phyloP scores from a whole-genome alignment of 768 basidiomycete species.

The Suillus subluteus region DNA sequence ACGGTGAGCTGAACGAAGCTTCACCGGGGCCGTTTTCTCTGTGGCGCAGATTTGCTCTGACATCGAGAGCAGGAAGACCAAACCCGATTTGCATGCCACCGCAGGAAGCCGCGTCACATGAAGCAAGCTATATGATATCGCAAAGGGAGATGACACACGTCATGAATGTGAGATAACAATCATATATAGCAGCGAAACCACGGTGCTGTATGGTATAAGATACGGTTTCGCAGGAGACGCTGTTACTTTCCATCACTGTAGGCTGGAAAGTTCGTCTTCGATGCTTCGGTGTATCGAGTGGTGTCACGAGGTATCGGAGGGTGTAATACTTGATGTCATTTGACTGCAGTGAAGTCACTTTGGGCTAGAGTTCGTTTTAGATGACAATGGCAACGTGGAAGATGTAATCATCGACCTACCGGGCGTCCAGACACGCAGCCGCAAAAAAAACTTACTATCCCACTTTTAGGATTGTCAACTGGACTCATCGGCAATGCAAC shows the following conservation, averaged over 20 bases:
- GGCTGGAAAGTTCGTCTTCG: neutral
- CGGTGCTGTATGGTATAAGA: neutral
- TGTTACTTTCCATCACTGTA: neutral
- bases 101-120: neutral
- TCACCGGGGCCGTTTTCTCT: neutral
- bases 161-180: constrained; percentile 2
- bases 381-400: neutral
- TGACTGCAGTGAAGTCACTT: neutral
- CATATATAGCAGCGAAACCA: neutral
- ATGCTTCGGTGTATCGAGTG: neutral
- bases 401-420: neutral
- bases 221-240: neutral
- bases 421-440: neutral
- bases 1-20: neutral
- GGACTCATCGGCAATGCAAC: neutral
- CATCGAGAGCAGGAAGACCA: constrained; percentile 6
- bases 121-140: neutral
- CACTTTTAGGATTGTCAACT: neutral
- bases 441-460: neutral
- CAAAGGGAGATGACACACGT: neutral
- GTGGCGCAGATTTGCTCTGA: neutral
- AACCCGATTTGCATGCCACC: neutral
- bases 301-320: neutral
- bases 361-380: neutral
- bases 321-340: neutral